Conservation (phyloP, 768 basidiomycete genomes). For the Russula emetica region DNA sequence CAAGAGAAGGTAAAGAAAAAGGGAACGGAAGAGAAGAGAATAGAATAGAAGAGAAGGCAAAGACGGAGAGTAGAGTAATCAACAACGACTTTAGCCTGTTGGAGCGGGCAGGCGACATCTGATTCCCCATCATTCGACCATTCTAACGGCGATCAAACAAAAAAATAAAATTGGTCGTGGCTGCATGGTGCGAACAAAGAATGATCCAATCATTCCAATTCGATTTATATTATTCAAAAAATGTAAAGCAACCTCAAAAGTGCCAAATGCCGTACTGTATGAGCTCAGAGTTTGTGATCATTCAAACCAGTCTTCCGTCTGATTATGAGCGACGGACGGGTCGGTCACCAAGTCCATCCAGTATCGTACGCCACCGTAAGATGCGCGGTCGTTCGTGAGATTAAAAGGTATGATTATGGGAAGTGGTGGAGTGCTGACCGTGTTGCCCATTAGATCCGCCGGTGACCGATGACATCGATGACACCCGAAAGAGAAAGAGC, state of each 20-base stretch:
- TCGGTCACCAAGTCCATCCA: not conserved
- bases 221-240: no score
- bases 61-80: not conserved
- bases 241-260: no score
- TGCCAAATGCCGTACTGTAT: no score
- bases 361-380: not conserved
- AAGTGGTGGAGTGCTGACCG: not conserved
- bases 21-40: not conserved
- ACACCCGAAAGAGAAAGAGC: not conserved
- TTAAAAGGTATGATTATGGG: not conserved
- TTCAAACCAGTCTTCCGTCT: not conserved
- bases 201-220: conserved; percentile 19
- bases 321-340: not conserved
- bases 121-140: conserved; percentile 25
- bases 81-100: not conserved
- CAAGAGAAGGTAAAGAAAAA: not conserved
- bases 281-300: no score
- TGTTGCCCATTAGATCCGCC: not conserved
- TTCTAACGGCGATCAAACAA: conserved; percentile 26
- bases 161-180: not conserved
- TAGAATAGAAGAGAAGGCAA: no score
- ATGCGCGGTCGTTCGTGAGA: not conserved
- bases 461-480: not conserved
- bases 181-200: not conserved
- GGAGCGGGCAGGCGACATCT: conserved; percentile 7